Conservation (phyloP, 257 asterid species). For the Scutellaria galericulata region DNA sequence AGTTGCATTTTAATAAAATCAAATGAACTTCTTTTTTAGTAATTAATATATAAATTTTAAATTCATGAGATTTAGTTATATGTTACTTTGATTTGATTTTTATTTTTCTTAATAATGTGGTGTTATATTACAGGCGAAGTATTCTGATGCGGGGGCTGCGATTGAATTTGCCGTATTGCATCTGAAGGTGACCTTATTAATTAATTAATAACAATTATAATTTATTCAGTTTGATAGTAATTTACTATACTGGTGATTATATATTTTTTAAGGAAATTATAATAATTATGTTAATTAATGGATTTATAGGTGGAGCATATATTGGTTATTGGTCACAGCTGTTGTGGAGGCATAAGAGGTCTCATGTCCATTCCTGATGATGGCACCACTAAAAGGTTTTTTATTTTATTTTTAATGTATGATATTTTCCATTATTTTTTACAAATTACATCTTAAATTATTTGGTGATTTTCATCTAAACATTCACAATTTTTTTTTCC, state of each 20-base stretch:
- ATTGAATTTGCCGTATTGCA: slow-evolving; percentile 88
- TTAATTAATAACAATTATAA: background rate
- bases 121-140: slow-evolving; percentile 56
- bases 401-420: background rate
- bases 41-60: background rate
- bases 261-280: no score
- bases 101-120: background rate
- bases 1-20: no score
- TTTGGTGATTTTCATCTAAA: background rate
- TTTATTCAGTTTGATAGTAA: background rate
- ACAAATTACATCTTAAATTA: background rate
- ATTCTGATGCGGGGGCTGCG: slow-evolving; percentile 83
- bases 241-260: background rate
- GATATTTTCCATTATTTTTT: background rate
- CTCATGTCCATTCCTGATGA: slow-evolving; percentile 91
- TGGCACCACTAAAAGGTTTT: slow-evolving; percentile 67
- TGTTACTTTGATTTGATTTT: background rate
- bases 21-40: no score
- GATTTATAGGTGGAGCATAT: slow-evolving; percentile 71
- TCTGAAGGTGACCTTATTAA: slow-evolving; percentile 59
- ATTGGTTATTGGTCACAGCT: slow-evolving; percentile 90
- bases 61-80: background rate
- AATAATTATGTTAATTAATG: slow-evolving; percentile 12
- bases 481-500: background rate
- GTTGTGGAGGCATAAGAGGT: slow-evolving; percentile 94